These are phyloP conservation scores for Xylaria grammica DNA, from an alignment of 495 filamentous ascomycete genomes.

Conservation along the genomic window DNA sequence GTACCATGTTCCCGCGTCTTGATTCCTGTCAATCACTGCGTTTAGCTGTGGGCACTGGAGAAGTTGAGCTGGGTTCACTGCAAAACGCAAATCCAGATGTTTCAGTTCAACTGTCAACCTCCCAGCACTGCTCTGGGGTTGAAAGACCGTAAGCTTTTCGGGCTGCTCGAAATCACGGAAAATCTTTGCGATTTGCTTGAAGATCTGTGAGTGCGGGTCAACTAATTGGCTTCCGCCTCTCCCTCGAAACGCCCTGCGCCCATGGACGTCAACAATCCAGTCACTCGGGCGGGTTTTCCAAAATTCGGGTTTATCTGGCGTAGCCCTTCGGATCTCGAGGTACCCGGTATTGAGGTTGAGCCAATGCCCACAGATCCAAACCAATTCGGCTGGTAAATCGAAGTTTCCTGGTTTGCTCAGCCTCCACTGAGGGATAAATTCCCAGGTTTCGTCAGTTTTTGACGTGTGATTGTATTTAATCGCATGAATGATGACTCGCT, in stretches of 20 bases:
- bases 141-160: constrained; percentile 42
- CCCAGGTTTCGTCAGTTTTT: constrained; percentile 25
- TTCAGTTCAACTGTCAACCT: constrained; percentile 40
- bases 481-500: constrained; percentile 46
- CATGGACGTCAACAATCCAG: constrained; percentile 39
- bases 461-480: not conserved
- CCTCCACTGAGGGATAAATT: constrained; percentile 39
- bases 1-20: constrained; percentile 57
- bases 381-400: constrained; percentile 58
- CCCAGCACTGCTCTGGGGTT: constrained; percentile 29
- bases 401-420: constrained; percentile 34
- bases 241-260: constrained; percentile 26
- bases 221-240: constrained; percentile 25
- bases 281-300: constrained; percentile 46
- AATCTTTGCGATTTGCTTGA: constrained; percentile 38
- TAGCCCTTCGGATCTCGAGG: constrained; percentile 57
- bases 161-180: constrained; percentile 42
- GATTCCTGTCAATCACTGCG: constrained; percentile 56
- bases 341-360: constrained; percentile 48
- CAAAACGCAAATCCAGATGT: constrained; percentile 47
- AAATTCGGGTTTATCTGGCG: constrained; percentile 24
- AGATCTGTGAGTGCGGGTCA: constrained; percentile 36
- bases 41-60: constrained; percentile 52
- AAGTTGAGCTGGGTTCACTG: constrained; percentile 30
- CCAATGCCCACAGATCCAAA: constrained; percentile 64